Percentiles rank a stretch among this genome's conserved stretches.
These are phyloP conservation scores for Exophiala spinifera DNA, from an alignment of 2,329 filamentous ascomycete genomes.

Conservation along the genomic window DNA sequence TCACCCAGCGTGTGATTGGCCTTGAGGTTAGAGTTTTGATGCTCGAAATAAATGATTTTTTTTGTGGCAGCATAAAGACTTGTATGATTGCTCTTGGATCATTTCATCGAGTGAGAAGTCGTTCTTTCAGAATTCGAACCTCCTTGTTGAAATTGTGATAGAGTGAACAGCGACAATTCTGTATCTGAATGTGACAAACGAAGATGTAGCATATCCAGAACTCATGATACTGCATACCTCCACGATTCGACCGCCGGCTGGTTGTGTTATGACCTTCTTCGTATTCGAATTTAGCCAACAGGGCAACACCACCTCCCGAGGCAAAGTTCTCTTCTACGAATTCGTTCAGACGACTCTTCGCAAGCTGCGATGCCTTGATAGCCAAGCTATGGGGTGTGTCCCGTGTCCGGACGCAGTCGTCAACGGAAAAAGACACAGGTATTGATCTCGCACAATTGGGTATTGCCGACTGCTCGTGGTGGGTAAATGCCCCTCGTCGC, in stretches of 20 bases:
- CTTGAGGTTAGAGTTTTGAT: too few relatives aligned
- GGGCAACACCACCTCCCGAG: slow-evolving; percentile 45
- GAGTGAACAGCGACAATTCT: slow-evolving; percentile 46
- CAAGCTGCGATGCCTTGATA: slow-evolving; percentile 44
- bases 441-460: slow-evolving; percentile 53
- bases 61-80: too few relatives aligned
- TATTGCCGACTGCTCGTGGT: slow-evolving; percentile 62
- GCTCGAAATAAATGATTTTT: too few relatives aligned
- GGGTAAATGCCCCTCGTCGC: slow-evolving; percentile 64
- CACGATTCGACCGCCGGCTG: slow-evolving; percentile 55
- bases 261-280: slow-evolving; percentile 57
- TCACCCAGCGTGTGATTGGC: too few relatives aligned
- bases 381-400: slow-evolving; percentile 64
- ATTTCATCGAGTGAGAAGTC: too few relatives aligned
- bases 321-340: slow-evolving; percentile 58
- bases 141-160: slow-evolving; percentile 46
- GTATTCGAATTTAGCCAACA: slow-evolving; percentile 59
- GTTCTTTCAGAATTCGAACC: too few relatives aligned
- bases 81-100: too few relatives aligned
- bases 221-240: slow-evolving; percentile 57
- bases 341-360: slow-evolving; percentile 53
- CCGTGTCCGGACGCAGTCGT: slow-evolving; percentile 59
- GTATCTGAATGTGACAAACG: slow-evolving; percentile 36
- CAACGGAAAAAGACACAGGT: slow-evolving; percentile 40
- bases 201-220: slow-evolving; percentile 51